Evolutionary conservation across 306 rosid species (phyloP).

Genomic region (Sicyos baderoa): DNA sequence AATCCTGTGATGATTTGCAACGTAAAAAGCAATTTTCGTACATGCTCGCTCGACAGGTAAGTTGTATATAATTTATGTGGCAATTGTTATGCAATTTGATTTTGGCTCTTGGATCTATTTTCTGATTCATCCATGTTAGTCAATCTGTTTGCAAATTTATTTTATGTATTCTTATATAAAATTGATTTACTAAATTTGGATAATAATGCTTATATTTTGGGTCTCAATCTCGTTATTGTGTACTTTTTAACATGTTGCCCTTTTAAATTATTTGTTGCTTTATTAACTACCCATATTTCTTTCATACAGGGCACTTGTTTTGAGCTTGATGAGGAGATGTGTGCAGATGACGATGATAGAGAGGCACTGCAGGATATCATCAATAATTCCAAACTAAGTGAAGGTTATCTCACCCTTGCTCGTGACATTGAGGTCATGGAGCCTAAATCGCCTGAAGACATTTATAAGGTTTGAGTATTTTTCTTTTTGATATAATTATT

Average conservation of each 20-base stretch:
- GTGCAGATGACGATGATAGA: conserved; percentile 62
- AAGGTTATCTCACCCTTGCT: conserved; percentile 94
- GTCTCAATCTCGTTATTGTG: background rate
- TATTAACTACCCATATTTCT: conserved; percentile 8
- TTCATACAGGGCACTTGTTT: conserved; percentile 55
- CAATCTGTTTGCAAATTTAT: no score
- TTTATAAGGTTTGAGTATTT: conserved; percentile 62
- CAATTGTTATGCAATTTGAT: background rate
- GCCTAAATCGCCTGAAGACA: conserved; percentile 94
- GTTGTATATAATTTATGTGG: conserved; percentile 13
- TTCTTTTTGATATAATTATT: background rate
- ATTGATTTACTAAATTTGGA: background rate
- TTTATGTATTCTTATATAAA: background rate
- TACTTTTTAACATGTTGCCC: background rate
- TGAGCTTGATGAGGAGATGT: conserved; percentile 76
- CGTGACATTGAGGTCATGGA: conserved; percentile 99
- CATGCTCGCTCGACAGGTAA: conserved; percentile 90
- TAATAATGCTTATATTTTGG: background rate
- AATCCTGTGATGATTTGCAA: conserved; percentile 56
- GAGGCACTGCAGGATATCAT: conserved; percentile 65
- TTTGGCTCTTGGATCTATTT: background rate
- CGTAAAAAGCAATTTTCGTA: conserved; percentile 82
- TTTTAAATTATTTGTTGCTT: background rate
- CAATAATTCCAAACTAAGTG: conserved; percentile 75
- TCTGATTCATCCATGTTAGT: background rate